Conservation (phyloP, 306 rosid genomes). For the Cucumis sativus region DNA sequence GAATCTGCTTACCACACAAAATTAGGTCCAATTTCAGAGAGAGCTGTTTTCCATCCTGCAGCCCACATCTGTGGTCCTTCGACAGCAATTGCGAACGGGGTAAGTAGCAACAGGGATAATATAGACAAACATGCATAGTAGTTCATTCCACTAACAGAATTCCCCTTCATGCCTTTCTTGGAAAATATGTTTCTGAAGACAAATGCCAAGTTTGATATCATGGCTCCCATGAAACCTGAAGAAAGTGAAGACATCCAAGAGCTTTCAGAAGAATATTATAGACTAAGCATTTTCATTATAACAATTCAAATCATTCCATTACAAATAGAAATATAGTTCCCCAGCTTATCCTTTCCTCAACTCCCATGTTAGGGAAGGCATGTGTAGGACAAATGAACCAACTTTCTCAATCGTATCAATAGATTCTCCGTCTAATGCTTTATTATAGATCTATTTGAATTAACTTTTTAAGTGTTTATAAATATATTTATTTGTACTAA, state of each 20-base stretch:
- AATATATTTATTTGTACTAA: too few species aligned
- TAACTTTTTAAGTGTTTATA: too few species aligned
- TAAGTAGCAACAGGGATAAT: constrained; percentile 63
- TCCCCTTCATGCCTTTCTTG: constrained; percentile 85
- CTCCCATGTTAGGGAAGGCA: neutral
- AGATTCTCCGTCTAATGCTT: neutral
- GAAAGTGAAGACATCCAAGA: neutral
- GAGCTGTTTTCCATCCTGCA: constrained; percentile 57
- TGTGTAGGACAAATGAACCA: neutral
- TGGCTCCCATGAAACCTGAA: constrained; percentile 90
- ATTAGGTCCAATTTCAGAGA: constrained; percentile 64
- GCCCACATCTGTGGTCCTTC: constrained; percentile 90
- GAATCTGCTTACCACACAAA: constrained; percentile 45
- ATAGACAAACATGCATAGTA: constrained; percentile 81
- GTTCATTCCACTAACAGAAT: constrained; percentile 86
- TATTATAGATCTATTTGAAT: neutral
- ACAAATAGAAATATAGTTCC: neutral
- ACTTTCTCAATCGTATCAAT: neutral
- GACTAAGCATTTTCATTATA: neutral
- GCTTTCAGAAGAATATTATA: neutral
- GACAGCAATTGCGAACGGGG: constrained; percentile 80
- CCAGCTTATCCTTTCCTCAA: too few species aligned
- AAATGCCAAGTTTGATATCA: constrained; percentile 87
- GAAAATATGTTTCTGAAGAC: constrained; percentile 81
- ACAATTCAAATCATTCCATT: neutral